These are phyloP conservation scores for Astrothelium macrocarpum DNA, from an alignment of 495 filamentous ascomycete genomes.

Conservation along the genomic window DNA sequence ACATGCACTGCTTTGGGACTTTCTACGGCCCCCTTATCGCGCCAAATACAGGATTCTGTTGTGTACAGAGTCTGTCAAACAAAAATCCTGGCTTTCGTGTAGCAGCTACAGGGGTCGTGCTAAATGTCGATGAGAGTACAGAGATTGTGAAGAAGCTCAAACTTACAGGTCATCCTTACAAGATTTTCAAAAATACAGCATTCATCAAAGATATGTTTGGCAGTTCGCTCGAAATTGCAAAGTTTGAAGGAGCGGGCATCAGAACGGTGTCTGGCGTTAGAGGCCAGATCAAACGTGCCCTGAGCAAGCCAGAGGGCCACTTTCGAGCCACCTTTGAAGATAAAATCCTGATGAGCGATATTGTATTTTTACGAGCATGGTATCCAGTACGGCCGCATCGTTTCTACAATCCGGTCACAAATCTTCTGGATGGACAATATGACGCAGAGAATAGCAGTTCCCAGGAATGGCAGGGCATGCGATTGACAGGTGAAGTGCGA, in stretches of 20 bases:
- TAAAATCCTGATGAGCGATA: slow-evolving; percentile 92
- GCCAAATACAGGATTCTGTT: slow-evolving; percentile 90
- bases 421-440: slow-evolving; percentile 52
- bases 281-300: slow-evolving; percentile 90
- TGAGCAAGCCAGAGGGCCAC: slow-evolving; percentile 84
- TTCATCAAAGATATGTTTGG: slow-evolving; percentile 99
- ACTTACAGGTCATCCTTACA: slow-evolving; percentile 80
- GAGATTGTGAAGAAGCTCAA: slow-evolving; percentile 99
- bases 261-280: slow-evolving; percentile 91
- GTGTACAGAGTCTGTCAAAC: slow-evolving; percentile 82
- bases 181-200: slow-evolving; percentile 98
- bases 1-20: slow-evolving; percentile 95
- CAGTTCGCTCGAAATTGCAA: slow-evolving; percentile 82
- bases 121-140: slow-evolving; percentile 83
- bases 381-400: slow-evolving; percentile 88
- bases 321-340: slow-evolving; percentile 97
- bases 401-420: slow-evolving; percentile 95
- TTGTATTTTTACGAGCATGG: slow-evolving; percentile 93
- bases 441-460: slow-evolving; percentile 28
- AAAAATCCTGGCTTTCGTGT: slow-evolving; percentile 87
- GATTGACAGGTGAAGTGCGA: slow-evolving; percentile 88
- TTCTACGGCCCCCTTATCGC: slow-evolving; percentile 92
- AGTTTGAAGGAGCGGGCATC: slow-evolving; percentile 93
- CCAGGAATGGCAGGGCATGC: slow-evolving; percentile 75
- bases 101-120: slow-evolving; percentile 83